Evolutionary conservation across 2,329 filamentous ascomycete genomes (phyloP), one percentile per base, ranked within the genome.

Genomic region (Pestalotiopsis sp.): DNA sequence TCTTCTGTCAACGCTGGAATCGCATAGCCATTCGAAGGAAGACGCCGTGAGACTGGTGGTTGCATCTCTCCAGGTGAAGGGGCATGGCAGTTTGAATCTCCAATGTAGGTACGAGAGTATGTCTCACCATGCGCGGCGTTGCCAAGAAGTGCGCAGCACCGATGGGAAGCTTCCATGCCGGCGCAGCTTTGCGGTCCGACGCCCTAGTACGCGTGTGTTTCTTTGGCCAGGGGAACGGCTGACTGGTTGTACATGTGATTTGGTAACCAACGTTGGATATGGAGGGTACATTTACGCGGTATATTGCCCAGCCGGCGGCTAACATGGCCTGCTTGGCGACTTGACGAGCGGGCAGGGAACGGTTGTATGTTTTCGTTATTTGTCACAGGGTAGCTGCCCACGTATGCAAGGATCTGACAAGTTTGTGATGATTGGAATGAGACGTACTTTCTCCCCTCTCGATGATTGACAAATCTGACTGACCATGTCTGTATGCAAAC

Each of bases 291-390:
- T 6, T 27, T 14, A 17, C 23, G 9, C 17, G 31, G n/a, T 36
- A 62, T 62, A 62, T 36, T 62, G 59, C 59, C 59, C 59, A 62
- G 27, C 31, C 27, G 59, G 59, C 59, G 27, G 59, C 59, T 62
- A 62, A 39, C 36, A 20, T 20, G 13, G n/a, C 20, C 13, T 38
- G 7, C 31, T 36, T 39, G 59, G 27, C 27, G 59, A 20, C 59
- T 59, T 23, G 57, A 27, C 27, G 17, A 36, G 23, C 23, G 27
- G 57, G n/a, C 45, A 52, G 45, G 45, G 45, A 20, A 3, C 12
- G 6, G 11, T 13, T 31, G 25, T 36, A 36, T 36, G 13, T 27
- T 36, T n/a, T 59, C 57, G 45, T n/a, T n/a, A n/a, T 52, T 17
- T 52, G 17, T 9, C 45, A n/a, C 20, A 45, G 41, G 13, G 17